These are phyloP conservation scores for Solanum dulcamara DNA, from an alignment of 257 asterid species.

Conservation along the genomic window DNA sequence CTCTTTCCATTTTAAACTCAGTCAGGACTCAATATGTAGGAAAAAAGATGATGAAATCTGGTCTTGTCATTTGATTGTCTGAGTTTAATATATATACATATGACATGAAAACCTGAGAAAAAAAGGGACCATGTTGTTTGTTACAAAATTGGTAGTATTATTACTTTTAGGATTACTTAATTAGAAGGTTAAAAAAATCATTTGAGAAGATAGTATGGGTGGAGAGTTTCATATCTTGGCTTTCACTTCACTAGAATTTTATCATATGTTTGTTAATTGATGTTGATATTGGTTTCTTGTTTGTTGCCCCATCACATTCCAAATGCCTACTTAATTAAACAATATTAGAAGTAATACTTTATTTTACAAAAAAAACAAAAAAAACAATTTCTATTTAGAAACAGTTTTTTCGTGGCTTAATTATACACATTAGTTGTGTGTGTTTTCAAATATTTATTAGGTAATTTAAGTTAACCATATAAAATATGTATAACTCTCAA, in stretches of 20 bases:
- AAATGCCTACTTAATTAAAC: not conserved
- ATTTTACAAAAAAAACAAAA: not conserved
- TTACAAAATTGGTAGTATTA: not conserved
- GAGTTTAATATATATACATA: not conserved
- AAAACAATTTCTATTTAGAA: not conserved
- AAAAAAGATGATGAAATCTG: not conserved
- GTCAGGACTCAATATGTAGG: not conserved
- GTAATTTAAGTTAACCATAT: not conserved
- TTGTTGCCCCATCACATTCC: conserved; percentile 41
- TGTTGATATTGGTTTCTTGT: conserved; percentile 31
- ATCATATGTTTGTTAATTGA: conserved; percentile 45
- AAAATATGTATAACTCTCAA: not conserved
- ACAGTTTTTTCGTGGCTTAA: not conserved
- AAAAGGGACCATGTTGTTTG: not conserved
- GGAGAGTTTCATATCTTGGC: conserved; percentile 61
- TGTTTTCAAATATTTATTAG: not conserved
- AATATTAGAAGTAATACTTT: not conserved
- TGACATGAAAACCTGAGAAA: not conserved
- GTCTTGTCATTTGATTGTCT: not conserved
- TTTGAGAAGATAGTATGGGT: not conserved
- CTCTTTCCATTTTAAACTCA: conserved; percentile 17
- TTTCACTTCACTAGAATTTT: conserved; percentile 66
- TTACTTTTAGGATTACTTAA: not conserved
- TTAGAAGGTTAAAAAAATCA: conserved; percentile 3
- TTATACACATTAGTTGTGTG: fast-evolving